Evolutionary conservation across 1,284 basidiomycete species (phyloP).

Genomic region (Puccinia hordei): DNA sequence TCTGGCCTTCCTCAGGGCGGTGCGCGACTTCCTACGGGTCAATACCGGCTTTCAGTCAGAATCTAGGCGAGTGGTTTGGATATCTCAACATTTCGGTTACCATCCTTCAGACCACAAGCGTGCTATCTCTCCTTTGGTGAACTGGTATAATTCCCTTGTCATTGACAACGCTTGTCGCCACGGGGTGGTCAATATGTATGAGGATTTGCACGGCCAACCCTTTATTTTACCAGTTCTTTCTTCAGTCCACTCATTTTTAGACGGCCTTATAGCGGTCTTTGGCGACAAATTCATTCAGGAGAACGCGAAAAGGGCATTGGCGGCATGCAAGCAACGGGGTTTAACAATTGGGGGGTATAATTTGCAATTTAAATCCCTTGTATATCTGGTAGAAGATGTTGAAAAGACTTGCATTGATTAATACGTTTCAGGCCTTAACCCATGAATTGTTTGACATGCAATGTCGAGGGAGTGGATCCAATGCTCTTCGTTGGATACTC

Average conservation of each 20-base stretch:
- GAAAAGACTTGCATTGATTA: not conserved
- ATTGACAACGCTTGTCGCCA: not conserved
- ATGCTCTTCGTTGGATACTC: not conserved
- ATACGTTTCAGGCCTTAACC: not conserved
- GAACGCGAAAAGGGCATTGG: not conserved
- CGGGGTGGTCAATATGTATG: not conserved
- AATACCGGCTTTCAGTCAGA: too few relatives aligned
- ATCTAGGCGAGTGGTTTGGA: not conserved
- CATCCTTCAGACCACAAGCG: not conserved
- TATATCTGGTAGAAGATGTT: not conserved
- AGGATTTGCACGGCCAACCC: not conserved
- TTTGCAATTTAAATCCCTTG: not conserved
- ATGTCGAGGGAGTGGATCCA: not conserved
- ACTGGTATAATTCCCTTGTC: constrained; percentile 2
- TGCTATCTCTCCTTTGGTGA: not conserved
- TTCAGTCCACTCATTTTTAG: not conserved
- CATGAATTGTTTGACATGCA: not conserved
- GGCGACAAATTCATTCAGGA: not conserved
- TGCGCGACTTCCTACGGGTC: too few relatives aligned
- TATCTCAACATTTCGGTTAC: not conserved
- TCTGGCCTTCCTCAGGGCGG: too few relatives aligned
- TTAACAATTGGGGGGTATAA: not conserved
- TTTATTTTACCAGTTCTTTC: not conserved
- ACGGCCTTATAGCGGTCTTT: not conserved
- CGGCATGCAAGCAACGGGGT: not conserved